Conservation (phyloP, 2,329 filamentous ascomycete genomes). For the Fusarium domesticum region DNA sequence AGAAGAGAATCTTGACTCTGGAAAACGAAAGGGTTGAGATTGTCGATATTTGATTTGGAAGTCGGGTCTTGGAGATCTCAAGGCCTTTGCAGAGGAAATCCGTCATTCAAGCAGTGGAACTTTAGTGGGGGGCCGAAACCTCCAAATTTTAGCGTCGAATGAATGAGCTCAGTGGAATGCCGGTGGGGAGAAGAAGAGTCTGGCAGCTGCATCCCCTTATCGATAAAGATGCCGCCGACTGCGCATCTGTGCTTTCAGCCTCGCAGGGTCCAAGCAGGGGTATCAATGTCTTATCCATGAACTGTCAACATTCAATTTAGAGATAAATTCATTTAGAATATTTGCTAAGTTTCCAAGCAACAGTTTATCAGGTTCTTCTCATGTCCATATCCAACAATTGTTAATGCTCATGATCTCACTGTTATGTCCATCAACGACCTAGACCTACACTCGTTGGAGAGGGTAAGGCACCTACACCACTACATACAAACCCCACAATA, state of each 20-base stretch:
- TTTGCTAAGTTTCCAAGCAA: too few relatives aligned
- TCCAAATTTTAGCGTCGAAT: constrained; percentile 19
- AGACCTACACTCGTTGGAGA: neutral
- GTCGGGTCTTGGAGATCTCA: neutral
- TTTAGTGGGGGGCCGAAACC: constrained; percentile 20
- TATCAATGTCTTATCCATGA: too few relatives aligned
- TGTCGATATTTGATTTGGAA: constrained; percentile 7
- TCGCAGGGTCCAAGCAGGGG: constrained; percentile 15
- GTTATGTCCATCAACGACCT: neutral
- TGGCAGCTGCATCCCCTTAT: neutral
- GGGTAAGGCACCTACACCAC: neutral
- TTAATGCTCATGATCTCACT: neutral
- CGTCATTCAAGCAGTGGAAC: neutral
- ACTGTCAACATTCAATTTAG: too few relatives aligned
- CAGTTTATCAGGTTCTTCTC: too few relatives aligned
- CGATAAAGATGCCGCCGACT: neutral
- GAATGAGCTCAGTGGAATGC: too few relatives aligned
- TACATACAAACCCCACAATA: constrained; percentile 8
- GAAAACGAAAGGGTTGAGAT: constrained; percentile 1
- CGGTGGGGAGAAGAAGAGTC: constrained; percentile 8
- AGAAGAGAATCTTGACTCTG: too few relatives aligned
- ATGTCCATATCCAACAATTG: too few relatives aligned
- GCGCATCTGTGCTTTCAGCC: constrained; percentile 13
- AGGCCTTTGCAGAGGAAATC: constrained; percentile 3
- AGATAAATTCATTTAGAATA: too few relatives aligned